Base-by-base conservation (phyloP, 2,329 filamentous ascomycete species). In the Cladorrhinum sp. region DNA sequence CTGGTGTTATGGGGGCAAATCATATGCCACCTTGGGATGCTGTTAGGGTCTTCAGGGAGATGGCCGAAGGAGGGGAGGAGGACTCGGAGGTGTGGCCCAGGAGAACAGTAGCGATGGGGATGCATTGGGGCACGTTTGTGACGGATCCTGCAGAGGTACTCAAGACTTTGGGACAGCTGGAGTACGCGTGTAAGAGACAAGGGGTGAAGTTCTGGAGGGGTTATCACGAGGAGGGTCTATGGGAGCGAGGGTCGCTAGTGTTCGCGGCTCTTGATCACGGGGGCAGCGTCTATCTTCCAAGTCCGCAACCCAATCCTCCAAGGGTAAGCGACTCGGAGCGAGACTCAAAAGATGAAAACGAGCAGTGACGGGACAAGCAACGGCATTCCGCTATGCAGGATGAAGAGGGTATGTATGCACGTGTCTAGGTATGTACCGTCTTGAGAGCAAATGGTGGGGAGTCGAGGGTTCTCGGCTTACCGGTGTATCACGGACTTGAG, bases 21-120 rank as follows among this genome's bases (percentile, higher is more conserved):
- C 69, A 70, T 50, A 67, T 70, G 69, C 67, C 68, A n/a, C 62
- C 69, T 8, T 70, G 69, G 69, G 69, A 70, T 60, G 69, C 69
- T 3, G 68, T 70, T 13, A 58, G 57, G 12, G 67, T 70, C 2
- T 23, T 70, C n/a, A 65, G 54, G 20, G 57, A 65, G 18, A 66
- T 69, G 64, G 61, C 62, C n/a, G 57, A 18, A 2, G 20, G 13
- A 53, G 16, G 7, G 13, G 38, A 27, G n/a, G 50, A 4, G 8
- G 36, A 45, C 20, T 6, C 1, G 25, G 25, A n/a, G n/a, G n/a
- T n/a, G n/a, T n/a, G n/a, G n/a, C n/a, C n/a, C 25, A 41, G 12
- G 20, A 27, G 22, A 16, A 38, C 57, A 13, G 61, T 70, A 5
- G 67, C 68, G 3, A 58, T 70, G 13, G 69, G 66, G 1, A 64